These are phyloP conservation scores for Erysimum cheiri DNA, from an alignment of 441 rosid genomes.

Conservation along the genomic window DNA sequence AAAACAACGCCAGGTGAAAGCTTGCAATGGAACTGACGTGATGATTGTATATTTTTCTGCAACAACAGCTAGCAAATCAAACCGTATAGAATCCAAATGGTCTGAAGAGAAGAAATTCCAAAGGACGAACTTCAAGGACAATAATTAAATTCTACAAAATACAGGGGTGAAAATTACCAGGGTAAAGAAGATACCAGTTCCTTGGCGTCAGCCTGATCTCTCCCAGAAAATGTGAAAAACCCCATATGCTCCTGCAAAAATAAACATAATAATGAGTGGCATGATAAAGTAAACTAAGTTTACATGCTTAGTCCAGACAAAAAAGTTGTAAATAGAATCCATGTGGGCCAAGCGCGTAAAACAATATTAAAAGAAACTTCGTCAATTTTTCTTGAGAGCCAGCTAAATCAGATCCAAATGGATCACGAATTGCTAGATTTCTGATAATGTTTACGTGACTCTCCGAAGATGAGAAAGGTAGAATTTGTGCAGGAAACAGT, in stretches of 20 bases:
- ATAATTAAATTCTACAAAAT: slow-evolving; percentile 34
- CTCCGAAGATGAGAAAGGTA: not conserved
- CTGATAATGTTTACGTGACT: slow-evolving; percentile 1
- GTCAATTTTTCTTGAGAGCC: not conserved
- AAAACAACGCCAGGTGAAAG: slow-evolving; percentile 65
- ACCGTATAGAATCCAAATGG: slow-evolving; percentile 6
- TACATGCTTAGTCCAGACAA: slow-evolving; percentile 24
- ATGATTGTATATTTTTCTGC: slow-evolving; percentile 68
- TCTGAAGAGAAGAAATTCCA: slow-evolving; percentile 18
- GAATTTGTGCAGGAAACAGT: slow-evolving; percentile 8
- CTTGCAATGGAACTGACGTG: slow-evolving; percentile 75
- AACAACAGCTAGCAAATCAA: slow-evolving; percentile 43
- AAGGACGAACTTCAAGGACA: slow-evolving; percentile 19
- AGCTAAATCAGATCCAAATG: slow-evolving; percentile 22
- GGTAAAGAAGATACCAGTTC: slow-evolving; percentile 88
- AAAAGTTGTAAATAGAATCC: slow-evolving; percentile 18
- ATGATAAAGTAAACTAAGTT: too few relatives aligned
- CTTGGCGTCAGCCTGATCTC: slow-evolving; percentile 53
- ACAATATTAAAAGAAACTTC: slow-evolving; percentile 7
- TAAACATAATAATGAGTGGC: slow-evolving; percentile 36
- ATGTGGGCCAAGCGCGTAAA: slow-evolving; percentile 4
- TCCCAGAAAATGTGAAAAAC: slow-evolving; percentile 50
- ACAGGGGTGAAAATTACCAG: slow-evolving; percentile 73
- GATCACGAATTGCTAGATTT: slow-evolving; percentile 10
- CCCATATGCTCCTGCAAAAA: slow-evolving; percentile 55